These are phyloP conservation scores for Scheffersomyces lignicola DNA, from an alignment of 1,139 yeast species.

Conservation along the genomic window DNA sequence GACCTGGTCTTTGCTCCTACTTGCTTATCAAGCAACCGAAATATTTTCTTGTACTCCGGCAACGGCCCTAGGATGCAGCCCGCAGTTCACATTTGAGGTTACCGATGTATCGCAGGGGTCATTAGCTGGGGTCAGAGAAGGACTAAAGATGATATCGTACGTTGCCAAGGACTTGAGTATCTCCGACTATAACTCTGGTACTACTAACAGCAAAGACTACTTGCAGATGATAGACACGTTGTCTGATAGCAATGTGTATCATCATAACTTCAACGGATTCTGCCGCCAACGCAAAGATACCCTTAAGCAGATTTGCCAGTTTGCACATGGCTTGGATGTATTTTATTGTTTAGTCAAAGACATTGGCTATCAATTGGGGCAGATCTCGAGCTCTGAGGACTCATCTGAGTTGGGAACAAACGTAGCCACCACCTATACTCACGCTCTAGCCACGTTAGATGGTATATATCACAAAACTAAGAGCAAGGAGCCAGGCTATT, in stretches of 20 bases:
- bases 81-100: constrained; percentile 3
- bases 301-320: constrained; percentile 29
- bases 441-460: constrained; percentile 16
- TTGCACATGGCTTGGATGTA: constrained; percentile 46
- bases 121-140: constrained; percentile 42
- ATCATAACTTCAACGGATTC: constrained; percentile 50
- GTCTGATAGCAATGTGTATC: constrained; percentile 39
- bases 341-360: constrained; percentile 48
- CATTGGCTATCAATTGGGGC: constrained; percentile 49
- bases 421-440: constrained; percentile 36
- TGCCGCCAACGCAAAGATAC: constrained; percentile 36
- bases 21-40: no score
- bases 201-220: constrained; percentile 21
- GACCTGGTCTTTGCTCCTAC: no score
- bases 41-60: constrained; percentile 4
- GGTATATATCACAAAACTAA: constrained; percentile 15
- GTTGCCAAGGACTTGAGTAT: constrained; percentile 54
- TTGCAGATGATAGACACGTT: constrained; percentile 44
- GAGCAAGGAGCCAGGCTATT: constrained; percentile 13
- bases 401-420: constrained; percentile 40
- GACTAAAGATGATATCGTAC: constrained; percentile 52
- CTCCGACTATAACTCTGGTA: constrained; percentile 24
- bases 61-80: background rate
- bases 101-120: constrained; percentile 3
- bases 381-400: constrained; percentile 36